Conservation (phyloP, 805 yeast species). For the Pichia occidentalis region DNA sequence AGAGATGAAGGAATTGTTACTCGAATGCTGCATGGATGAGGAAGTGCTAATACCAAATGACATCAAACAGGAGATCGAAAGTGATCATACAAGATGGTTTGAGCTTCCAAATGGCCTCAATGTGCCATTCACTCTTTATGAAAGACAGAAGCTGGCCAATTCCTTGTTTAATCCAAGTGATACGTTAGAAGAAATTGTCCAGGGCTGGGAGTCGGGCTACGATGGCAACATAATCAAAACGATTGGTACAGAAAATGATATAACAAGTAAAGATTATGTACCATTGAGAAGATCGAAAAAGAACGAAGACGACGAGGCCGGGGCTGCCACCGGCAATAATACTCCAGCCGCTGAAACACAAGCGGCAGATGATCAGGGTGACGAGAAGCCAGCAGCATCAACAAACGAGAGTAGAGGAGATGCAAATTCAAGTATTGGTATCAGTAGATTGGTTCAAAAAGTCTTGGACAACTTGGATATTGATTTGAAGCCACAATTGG, state of each 20-base stretch:
- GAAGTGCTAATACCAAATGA: slow-evolving; percentile 22
- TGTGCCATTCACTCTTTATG: slow-evolving; percentile 46
- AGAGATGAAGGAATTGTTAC: slow-evolving; percentile 69
- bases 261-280: slow-evolving; percentile 54
- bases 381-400: not conserved
- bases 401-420: slow-evolving; percentile 2
- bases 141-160: slow-evolving; percentile 62
- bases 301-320: slow-evolving; percentile 32
- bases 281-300: slow-evolving; percentile 60
- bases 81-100: slow-evolving; percentile 39
- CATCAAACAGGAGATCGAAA: slow-evolving; percentile 20
- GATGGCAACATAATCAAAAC: slow-evolving; percentile 46
- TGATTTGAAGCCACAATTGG: slow-evolving; percentile 76
- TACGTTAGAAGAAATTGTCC: slow-evolving; percentile 20
- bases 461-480: slow-evolving; percentile 61
- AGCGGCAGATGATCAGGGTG: slow-evolving; percentile 20
- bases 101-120: slow-evolving; percentile 76
- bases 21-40: slow-evolving; percentile 38
- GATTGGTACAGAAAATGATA: slow-evolving; percentile 25
- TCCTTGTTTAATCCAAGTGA: slow-evolving; percentile 60
- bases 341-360: slow-evolving; percentile 24
- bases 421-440: slow-evolving; percentile 28
- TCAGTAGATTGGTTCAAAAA: slow-evolving; percentile 55
- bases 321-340: slow-evolving; percentile 7
- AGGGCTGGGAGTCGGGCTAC: slow-evolving; percentile 34